Base-by-base conservation (phyloP, 192 early-diverging fungal genomes). In the Funneliformis geosporum region DNA sequence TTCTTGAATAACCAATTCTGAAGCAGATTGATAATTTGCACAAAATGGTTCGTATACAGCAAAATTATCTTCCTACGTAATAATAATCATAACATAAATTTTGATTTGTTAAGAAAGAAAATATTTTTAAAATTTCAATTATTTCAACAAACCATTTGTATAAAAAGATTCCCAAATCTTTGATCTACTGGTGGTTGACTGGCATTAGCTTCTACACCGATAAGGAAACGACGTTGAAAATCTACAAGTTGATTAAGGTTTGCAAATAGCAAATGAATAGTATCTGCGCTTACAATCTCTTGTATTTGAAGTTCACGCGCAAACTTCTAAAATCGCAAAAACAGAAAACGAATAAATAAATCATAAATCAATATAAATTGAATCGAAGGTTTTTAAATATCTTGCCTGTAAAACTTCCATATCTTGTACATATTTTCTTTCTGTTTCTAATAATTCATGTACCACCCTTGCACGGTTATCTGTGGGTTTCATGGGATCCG, bases 161-260 rank as follows among this genome's bases (percentile, higher is more conserved):
- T 74, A 80, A 98, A 99, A 16, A 98, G 85, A 16, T 85, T 87
- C 38, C 98, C 98, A 85, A 98, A 91, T 59, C 93, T 87, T 82
- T 99, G 96, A 60, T 99, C 96, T 60, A 89, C 83, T 23, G 92
- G 80, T 38, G 90, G 68, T 76, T 90, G 87, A 28, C 90, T 88
- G 27, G 91, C 89, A 33, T 94, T 87, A 42, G 92, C 89, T 86
- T 99, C 98, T 82, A 99, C 83, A 46, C 90, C 89, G 64, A 98
- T 91, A 80, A 99, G 85, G 80, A 99, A 98, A 55, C 96, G 90
- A 25, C 96, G 91, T 85, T 98, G 96, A 69, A 98, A 98, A 80
- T 99, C 97, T 25, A 98, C 90, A n/a, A 99, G 86, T 66, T 93
- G 91, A 83, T 94, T 93, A 62, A 99, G 87, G 83, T 99, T 98